Evolutionary conservation across 148 eudicot genomes (phyloP), one percentile per base, ranked within the genome.

Genomic region (Heliamphora exappendiculata): DNA sequence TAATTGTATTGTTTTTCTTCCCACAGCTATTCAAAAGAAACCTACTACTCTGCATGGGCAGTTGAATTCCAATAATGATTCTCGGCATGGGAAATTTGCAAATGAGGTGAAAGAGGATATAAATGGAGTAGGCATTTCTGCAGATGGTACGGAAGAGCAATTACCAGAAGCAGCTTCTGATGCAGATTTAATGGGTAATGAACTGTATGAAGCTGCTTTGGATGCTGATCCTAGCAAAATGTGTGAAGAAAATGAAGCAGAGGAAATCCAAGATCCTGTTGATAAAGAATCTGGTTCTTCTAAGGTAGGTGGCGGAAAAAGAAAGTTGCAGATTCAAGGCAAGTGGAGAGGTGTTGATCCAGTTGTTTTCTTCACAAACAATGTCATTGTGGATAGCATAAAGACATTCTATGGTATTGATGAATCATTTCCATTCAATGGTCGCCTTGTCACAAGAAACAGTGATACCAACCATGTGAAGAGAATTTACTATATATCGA

Each of bases 301-400:
- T 65, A 83, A 85, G 59, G 76, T 78, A 67, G 84, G 78, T 11
- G 85, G 88, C 20, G 81, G 78, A 3, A 95, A 93, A 84, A 93
- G 97, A 63, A 93, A 95, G 88, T 77, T 91, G 58, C 96, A 92
- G 80, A 81, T 79, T 39, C 97, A 93, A 77, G 99, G 97, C 22
- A 92, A 85, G 83, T 95, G 99, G 99, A 92, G 79, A 86, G 97
- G 99, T 22, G 88, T 95, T 58, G 99, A 95, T 67, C 99, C 99
- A 54, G 94, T 95, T 72, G 70, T 95, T 57, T 87, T 95, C 33
- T 91, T 89, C 79, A 87, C 83, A 57, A 89, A 86, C 72, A 93
- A 88, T 54, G 60, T 79, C 28, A 81, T 89, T 72, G 86, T 92
- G 75, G 80, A 74, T 68, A 78, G 81, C 71, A 91, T 95, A 82